phyloP scores from a whole-genome alignment of 106 monocot species.

The Posidonia australis region DNA sequence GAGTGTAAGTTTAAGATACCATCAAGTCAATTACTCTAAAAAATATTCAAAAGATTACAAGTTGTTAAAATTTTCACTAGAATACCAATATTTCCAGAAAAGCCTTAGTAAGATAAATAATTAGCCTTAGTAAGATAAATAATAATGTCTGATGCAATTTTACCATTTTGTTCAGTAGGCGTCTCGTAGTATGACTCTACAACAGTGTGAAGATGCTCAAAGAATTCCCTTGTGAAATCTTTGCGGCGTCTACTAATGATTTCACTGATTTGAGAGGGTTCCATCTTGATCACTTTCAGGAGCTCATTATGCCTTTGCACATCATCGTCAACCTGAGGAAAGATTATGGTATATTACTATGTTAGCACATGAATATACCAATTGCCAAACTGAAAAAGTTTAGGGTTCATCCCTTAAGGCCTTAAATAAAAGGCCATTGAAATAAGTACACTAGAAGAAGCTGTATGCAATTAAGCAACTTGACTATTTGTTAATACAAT shows the following conservation, averaged over 20 bases:
- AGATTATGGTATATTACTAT: background rate
- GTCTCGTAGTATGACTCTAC: slow-evolving; percentile 60
- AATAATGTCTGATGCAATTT: background rate
- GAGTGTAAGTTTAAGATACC: too few relatives aligned
- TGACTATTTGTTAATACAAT: too few relatives aligned
- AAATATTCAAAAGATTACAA: too few relatives aligned
- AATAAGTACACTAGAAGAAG: too few relatives aligned
- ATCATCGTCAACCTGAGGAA: slow-evolving; percentile 70
- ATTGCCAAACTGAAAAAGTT: too few relatives aligned
- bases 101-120: too few relatives aligned
- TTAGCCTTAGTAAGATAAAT: too few relatives aligned
- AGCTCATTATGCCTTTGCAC: slow-evolving; percentile 77
- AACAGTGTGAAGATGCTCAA: slow-evolving; percentile 66
- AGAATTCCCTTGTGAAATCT: slow-evolving; percentile 87
- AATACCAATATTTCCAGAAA: background rate
- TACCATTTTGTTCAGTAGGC: slow-evolving; percentile 61
- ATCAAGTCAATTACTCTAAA: too few relatives aligned
- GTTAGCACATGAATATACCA: background rate
- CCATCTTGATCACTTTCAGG: slow-evolving; percentile 36
- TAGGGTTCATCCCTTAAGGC: too few relatives aligned
- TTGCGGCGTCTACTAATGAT: slow-evolving; percentile 57
- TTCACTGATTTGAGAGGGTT: slow-evolving; percentile 39
- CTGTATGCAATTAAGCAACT: too few relatives aligned
- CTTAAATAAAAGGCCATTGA: too few relatives aligned
- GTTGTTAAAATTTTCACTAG: too few relatives aligned